phyloP scores from a whole-genome alignment of 2,329 filamentous ascomycete genomes.

The Alternaria brassicicola region DNA sequence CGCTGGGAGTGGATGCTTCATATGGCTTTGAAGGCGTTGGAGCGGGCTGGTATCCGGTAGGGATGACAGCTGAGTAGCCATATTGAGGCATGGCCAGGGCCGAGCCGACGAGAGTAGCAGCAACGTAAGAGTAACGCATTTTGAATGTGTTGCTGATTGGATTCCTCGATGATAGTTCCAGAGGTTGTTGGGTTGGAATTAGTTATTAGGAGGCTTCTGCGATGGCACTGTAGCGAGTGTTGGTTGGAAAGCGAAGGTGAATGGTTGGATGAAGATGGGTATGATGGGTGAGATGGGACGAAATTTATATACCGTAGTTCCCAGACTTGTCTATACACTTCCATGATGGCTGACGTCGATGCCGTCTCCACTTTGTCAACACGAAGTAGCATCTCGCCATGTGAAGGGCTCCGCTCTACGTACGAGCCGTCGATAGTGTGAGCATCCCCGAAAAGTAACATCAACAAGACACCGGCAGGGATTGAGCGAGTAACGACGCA shows the following conservation, averaged over 20 bases:
- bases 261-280: slow-evolving; percentile 33
- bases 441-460: slow-evolving; percentile 23
- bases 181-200: slow-evolving; percentile 23
- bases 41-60: slow-evolving; percentile 7
- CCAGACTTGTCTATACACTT: slow-evolving; percentile 25
- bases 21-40: slow-evolving; percentile 8
- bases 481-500: slow-evolving; percentile 18
- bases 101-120: slow-evolving; percentile 40
- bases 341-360: slow-evolving; percentile 33
- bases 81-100: slow-evolving; percentile 39
- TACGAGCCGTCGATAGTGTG: slow-evolving; percentile 43
- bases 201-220: slow-evolving; percentile 33
- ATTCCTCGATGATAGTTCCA: slow-evolving; percentile 1
- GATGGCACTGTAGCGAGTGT: slow-evolving; percentile 42
- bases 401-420: slow-evolving; percentile 15
- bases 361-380: slow-evolving; percentile 33
- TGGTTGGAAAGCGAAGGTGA: slow-evolving; percentile 42
- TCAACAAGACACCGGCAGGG: slow-evolving; percentile 23
- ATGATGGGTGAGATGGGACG: slow-evolving; percentile 15
- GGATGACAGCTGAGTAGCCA: slow-evolving; percentile 8
- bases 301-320: slow-evolving; percentile 37
- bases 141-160: slow-evolving; percentile 21
- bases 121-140: slow-evolving; percentile 43
- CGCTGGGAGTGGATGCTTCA: slow-evolving; percentile 3
- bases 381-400: slow-evolving; percentile 36